phyloP scores from a whole-genome alignment of 352 stramenopile species.

The Phytophthora meadii region DNA sequence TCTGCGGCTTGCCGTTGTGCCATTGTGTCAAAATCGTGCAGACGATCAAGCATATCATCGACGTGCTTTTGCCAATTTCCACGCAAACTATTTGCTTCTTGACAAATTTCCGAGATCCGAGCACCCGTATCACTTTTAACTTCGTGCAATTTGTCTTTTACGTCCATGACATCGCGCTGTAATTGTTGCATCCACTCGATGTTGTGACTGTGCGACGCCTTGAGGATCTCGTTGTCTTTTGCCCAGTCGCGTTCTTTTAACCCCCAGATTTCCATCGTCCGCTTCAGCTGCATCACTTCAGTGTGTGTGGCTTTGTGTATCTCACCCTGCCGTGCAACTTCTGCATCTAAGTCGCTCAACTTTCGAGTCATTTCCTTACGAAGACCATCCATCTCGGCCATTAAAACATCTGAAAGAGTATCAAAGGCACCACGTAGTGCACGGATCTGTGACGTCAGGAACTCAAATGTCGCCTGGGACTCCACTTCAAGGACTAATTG shows the following conservation, averaged over 20 bases:
- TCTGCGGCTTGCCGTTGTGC: constrained; percentile 55
- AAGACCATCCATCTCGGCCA: constrained; percentile 75
- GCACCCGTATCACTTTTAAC: constrained; percentile 62
- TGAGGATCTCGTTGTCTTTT: constrained; percentile 88
- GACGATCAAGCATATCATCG: constrained; percentile 63
- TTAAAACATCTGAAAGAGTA: constrained; percentile 81
- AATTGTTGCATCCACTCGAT: constrained; percentile 89
- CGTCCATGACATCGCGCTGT: constrained; percentile 81
- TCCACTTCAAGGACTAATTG: constrained; percentile 81
- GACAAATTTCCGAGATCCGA: constrained; percentile 62
- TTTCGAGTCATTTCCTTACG: constrained; percentile 73
- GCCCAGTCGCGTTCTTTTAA: constrained; percentile 86
- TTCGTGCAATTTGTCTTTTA: constrained; percentile 79
- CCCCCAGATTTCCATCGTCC: constrained; percentile 80
- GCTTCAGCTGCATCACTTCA: constrained; percentile 79
- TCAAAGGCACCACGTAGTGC: constrained; percentile 80
- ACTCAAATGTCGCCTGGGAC: constrained; percentile 86
- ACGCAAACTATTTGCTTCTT: constrained; percentile 73
- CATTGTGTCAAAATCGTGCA: constrained; percentile 60
- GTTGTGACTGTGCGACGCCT: constrained; percentile 82
- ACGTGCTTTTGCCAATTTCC: constrained; percentile 78
- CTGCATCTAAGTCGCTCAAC: constrained; percentile 63
- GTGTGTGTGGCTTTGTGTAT: constrained; percentile 66
- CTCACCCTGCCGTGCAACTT: constrained; percentile 62
- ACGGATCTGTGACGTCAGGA: constrained; percentile 78